Evolutionary conservation across 805 yeast species (phyloP).

Genomic region (Kodamaea kaohsiungensis): DNA sequence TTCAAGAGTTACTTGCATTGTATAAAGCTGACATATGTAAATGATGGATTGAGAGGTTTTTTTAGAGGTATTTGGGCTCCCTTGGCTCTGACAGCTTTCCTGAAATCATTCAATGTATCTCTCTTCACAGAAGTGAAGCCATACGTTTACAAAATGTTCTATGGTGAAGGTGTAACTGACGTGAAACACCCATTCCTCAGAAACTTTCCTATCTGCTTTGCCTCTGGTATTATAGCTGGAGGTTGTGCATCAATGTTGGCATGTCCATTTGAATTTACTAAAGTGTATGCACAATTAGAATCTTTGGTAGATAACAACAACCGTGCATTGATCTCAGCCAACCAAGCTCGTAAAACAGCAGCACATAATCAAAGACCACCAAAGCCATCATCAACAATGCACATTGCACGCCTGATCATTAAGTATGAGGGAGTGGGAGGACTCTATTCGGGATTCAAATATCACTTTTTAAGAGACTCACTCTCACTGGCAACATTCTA

Average conservation of each 20-base stretch:
- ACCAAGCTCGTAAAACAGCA: slow-evolving; percentile 5
- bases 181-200: slow-evolving; percentile 41
- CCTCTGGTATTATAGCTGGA: slow-evolving; percentile 70
- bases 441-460: slow-evolving; percentile 70
- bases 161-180: slow-evolving; percentile 12
- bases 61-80: slow-evolving; percentile 81
- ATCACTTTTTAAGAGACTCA: slow-evolving; percentile 68
- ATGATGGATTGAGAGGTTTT: slow-evolving; percentile 70
- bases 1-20: slow-evolving; percentile 61
- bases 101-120: slow-evolving; percentile 66
- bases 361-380: slow-evolving; percentile 12
- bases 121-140: slow-evolving; percentile 61
- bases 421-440: slow-evolving; percentile 61
- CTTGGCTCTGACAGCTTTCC: slow-evolving; percentile 60
- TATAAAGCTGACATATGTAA: slow-evolving; percentile 49
- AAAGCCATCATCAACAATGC: slow-evolving; percentile 37
- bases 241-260: slow-evolving; percentile 62
- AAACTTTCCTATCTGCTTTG: slow-evolving; percentile 44
- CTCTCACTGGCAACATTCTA: slow-evolving; percentile 73
- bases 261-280: slow-evolving; percentile 85
- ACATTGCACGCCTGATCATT: slow-evolving; percentile 49
- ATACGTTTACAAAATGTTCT: slow-evolving; percentile 14
- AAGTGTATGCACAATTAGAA: slow-evolving; percentile 77
- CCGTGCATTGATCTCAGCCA: slow-evolving; percentile 9
- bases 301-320: slow-evolving; percentile 32